Conservation (phyloP, 441 rosid genomes). For the Geranium incanum region DNA sequence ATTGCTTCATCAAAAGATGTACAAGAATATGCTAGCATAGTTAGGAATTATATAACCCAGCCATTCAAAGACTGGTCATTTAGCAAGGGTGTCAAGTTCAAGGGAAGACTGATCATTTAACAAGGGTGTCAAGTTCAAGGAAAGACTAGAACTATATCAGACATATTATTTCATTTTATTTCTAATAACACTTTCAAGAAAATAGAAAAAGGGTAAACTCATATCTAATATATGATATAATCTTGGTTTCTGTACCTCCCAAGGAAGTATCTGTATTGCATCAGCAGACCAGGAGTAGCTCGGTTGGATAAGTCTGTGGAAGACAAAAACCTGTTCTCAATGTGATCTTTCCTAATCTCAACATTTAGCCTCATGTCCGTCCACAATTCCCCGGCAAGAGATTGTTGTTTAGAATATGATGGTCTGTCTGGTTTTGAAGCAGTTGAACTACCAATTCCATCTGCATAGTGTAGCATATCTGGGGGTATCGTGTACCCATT, state of each 20-base stretch:
- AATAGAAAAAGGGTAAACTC: not conserved
- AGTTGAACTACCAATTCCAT: constrained; percentile 31
- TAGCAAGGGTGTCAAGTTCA: not conserved
- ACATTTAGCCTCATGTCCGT: constrained; percentile 56
- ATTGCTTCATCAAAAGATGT: not conserved
- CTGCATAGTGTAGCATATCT: constrained; percentile 68
- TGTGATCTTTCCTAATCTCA: constrained; percentile 48
- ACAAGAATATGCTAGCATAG: not conserved
- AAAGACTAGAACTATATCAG: not conserved
- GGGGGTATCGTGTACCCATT: constrained; percentile 73
- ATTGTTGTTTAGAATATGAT: constrained; percentile 29
- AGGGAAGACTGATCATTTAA: not conserved
- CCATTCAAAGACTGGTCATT: not conserved
- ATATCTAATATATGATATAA: not conserved
- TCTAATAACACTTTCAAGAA: not conserved
- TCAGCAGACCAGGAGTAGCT: constrained; percentile 51
- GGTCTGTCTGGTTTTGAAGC: not conserved
- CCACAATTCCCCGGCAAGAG: constrained; percentile 76
- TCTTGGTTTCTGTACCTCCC: constrained; percentile 50
- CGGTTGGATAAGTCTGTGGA: constrained; percentile 61
- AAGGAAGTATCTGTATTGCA: constrained; percentile 77
- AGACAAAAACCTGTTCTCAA: constrained; percentile 38
- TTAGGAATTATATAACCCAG: not conserved
- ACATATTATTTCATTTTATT: not conserved
- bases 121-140: not conserved